Conservation (phyloP, 1,139 yeast genomes). For the Zygosaccharomyces sapae region DNA sequence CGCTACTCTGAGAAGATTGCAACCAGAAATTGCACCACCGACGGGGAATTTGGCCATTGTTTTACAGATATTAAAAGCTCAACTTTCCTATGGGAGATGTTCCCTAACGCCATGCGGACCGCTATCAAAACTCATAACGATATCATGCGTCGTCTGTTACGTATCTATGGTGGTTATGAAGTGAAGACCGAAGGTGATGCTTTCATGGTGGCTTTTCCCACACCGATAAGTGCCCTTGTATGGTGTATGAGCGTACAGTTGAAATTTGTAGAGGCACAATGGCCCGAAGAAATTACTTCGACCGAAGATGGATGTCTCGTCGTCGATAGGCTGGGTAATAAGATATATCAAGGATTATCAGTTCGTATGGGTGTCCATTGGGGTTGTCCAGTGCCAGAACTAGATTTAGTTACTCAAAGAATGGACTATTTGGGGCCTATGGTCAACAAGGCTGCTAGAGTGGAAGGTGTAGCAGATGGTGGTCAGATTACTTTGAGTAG, state of each 20-base stretch:
- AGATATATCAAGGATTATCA: constrained; percentile 79
- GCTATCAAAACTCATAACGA: constrained; percentile 93
- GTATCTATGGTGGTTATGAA: constrained; percentile 94
- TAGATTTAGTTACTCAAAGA: constrained; percentile 89
- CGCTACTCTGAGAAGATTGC: constrained; percentile 73
- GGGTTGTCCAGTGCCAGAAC: constrained; percentile 96
- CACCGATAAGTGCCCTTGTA: constrained; percentile 81
- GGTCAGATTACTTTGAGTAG: constrained; percentile 91
- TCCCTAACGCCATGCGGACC: constrained; percentile 91
- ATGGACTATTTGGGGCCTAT: constrained; percentile 99
- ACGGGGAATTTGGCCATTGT: constrained; percentile 92
- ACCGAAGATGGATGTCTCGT: constrained; percentile 82
- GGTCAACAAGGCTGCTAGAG: constrained; percentile 93
- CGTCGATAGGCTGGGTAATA: constrained; percentile 58
- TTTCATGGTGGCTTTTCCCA: constrained; percentile 96
- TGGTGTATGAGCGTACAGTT: constrained; percentile 96
- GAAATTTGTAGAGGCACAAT: constrained; percentile 76
- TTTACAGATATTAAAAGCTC: constrained; percentile 94
- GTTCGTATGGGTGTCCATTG: constrained; percentile 98
- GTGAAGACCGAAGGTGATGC: constrained; percentile 99
- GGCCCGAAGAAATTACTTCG: constrained; percentile 92
- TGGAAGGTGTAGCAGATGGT: constrained; percentile 93
- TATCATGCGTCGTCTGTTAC: constrained; percentile 87
- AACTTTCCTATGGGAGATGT: constrained; percentile 87
- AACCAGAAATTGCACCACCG: constrained; percentile 93